Percentiles rank a stretch among this genome's conserved stretches.
These are phyloP conservation scores for Sphaerobolus stellatus DNA, from an alignment of 1,284 basidiomycete species.

Conservation along the genomic window DNA sequence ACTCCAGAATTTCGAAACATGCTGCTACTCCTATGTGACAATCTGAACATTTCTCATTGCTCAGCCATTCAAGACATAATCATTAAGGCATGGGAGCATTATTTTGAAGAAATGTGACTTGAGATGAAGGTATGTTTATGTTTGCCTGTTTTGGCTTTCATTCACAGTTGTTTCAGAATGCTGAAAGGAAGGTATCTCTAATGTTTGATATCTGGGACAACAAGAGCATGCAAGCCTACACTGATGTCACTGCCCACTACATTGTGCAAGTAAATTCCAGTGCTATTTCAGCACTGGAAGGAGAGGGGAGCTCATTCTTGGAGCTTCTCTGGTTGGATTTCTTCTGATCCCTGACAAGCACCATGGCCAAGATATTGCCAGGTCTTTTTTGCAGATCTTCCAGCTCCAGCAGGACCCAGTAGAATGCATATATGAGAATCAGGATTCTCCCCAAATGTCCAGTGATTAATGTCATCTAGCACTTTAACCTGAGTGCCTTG, in stretches of 20 bases:
- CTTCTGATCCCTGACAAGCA: conserved; percentile 30
- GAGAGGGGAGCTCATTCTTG: conserved; percentile 13
- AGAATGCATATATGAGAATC: no score
- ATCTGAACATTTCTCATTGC: neutral
- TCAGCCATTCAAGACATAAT: neutral
- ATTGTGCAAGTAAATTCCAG: conserved; percentile 18
- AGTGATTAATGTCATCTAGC: no score
- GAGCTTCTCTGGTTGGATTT: conserved; percentile 33
- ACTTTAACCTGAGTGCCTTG: no score
- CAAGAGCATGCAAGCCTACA: conserved; percentile 30
- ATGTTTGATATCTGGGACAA: conserved; percentile 37
- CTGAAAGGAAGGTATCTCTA: conserved; percentile 31
- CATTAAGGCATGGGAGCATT: neutral
- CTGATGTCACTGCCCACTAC: conserved; percentile 38
- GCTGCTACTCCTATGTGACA: neutral
- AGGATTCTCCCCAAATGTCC: no score
- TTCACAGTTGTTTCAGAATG: conserved; percentile 19
- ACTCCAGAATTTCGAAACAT: neutral
- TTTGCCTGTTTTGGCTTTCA: conserved; percentile 5
- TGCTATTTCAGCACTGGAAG: conserved; percentile 21
- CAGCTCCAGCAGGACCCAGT: no score
- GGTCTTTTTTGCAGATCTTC: conserved; percentile 31
- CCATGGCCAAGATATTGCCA: conserved; percentile 31
- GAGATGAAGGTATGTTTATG: neutral
- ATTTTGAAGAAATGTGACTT: neutral